Evolutionary conservation across 768 basidiomycete species (phyloP).

Genomic region (Pulveroboletus ravenelii): DNA sequence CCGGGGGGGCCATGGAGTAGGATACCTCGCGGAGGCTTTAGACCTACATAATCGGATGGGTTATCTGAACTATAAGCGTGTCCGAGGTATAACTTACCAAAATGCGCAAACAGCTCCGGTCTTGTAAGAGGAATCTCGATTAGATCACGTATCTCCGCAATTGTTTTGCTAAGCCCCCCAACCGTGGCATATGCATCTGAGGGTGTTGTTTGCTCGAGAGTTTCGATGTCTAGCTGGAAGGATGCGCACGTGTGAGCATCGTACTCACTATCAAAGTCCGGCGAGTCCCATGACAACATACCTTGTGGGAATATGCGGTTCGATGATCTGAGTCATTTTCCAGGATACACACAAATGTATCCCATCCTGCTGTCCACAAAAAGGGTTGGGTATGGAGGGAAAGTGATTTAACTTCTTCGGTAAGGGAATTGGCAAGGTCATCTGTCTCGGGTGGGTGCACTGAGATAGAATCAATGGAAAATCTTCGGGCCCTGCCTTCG

Average conservation of each 20-base stretch:
- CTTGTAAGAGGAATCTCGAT: conserved; percentile 81
- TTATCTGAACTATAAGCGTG: conserved; percentile 16
- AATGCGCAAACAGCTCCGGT: conserved; percentile 76
- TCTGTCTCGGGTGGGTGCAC: conserved; percentile 17
- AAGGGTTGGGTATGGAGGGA: conserved; percentile 37
- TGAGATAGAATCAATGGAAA: conserved; percentile 48
- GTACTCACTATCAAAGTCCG: conserved; percentile 1
- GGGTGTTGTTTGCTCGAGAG: conserved; percentile 38
- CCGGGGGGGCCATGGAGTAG: conserved; percentile 94
- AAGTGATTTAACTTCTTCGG: conserved; percentile 40
- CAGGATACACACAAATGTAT: conserved; percentile 49
- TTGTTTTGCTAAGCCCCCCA: conserved; percentile 86
- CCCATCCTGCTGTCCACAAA: conserved; percentile 68
- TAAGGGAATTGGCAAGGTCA: conserved; percentile 31
- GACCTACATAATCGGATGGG: conserved; percentile 39
- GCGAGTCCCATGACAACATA: conserved; percentile 9
- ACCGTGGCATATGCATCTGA: conserved; percentile 72
- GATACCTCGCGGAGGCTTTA: conserved; percentile 96
- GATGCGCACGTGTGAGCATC: conserved; percentile 13
- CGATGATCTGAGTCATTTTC: conserved; percentile 28
- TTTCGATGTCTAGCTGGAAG: conserved; percentile 43
- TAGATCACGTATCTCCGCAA: conserved; percentile 77
- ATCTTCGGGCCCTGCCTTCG: conserved; percentile 56
- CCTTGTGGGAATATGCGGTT: conserved; percentile 32
- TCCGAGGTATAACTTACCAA: conserved; percentile 42